Evolutionary conservation across 257 asterid species (phyloP), one percentile per base, ranked within the genome.

Genomic region (Osmanthus fragrans): DNA sequence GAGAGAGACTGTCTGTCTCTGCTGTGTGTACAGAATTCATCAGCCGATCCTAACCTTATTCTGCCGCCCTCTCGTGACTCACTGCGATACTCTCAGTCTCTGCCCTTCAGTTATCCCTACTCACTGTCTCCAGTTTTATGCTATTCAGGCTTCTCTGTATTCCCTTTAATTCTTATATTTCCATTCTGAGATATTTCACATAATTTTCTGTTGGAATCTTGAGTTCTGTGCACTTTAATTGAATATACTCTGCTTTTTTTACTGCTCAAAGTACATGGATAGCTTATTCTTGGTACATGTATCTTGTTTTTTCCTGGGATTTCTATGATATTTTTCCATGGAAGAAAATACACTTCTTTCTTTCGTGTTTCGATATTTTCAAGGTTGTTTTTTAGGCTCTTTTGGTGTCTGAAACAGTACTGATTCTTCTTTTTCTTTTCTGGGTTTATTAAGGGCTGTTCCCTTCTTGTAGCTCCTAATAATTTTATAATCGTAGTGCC

Each of bases 31-130:
- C 80, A 77, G 78, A 69, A 76, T 72, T 64, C 42, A 39, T 58
- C 86, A 70, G 82, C 77, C 74, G 65, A 80, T 77, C 75, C 83
- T 76, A 77, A 77, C 84, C 87, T 75, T 85, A 80, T 76, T 84
- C 85, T 76, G 65, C 82, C 66, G 42, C 81, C 82, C 29, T 71
- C 94, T 85, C 94, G 96, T 91, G 94, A 90, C 95, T 84, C 83
- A 56, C 76, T 78, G 69, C 65, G 72, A 82, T 66, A 58, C 66
- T 36, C 69, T 18, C 21, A 21, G 81, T 69, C 63, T 70, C 79
- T 30, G 66, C 7, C 76, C 56, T 19, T 54, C 82, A 36, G 2
- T 5, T 5, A 36, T 36, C 39, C 39, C 39, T 0, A 6, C n/a
- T n/a, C n/a, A n/a, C 39, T 1, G 9, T 36, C 2, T 36, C 9